Evolutionary conservation across 495 filamentous ascomycete genomes (phyloP).

Genomic region (Hypomontagnella submonticulosa): DNA sequence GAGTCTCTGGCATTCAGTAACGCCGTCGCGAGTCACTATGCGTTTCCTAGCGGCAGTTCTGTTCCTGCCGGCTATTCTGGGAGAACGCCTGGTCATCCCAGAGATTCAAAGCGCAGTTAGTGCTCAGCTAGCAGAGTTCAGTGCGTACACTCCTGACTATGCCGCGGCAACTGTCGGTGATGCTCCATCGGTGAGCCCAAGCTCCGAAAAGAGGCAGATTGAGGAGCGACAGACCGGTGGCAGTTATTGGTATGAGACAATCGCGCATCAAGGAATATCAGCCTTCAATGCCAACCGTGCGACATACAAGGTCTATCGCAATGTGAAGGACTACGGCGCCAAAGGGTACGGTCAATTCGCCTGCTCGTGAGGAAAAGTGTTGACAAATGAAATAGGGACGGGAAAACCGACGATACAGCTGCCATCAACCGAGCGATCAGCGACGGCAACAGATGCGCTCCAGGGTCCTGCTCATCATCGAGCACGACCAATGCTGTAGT

Average conservation of each 20-base stretch:
- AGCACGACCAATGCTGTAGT: slow-evolving; percentile 78
- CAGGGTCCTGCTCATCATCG: slow-evolving; percentile 75
- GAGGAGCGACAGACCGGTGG: slow-evolving; percentile 32
- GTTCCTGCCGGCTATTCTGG: slow-evolving; percentile 31
- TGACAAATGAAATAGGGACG: slow-evolving; percentile 58
- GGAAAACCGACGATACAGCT: slow-evolving; percentile 80
- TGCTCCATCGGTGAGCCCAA: slow-evolving; percentile 1
- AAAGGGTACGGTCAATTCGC: slow-evolving; percentile 48
- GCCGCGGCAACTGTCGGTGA: slow-evolving; percentile 19
- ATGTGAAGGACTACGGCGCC: slow-evolving; percentile 68
- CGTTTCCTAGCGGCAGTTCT: slow-evolving; percentile 25
- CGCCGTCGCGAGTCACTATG: slow-evolving; percentile 31
- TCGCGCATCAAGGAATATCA: slow-evolving; percentile 60
- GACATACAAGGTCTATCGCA: slow-evolving; percentile 65
- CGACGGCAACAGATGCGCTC: slow-evolving; percentile 78
- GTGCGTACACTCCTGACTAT: slow-evolving; percentile 26
- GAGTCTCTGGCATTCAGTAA: neutral
- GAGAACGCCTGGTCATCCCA: slow-evolving; percentile 38
- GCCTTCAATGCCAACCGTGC: slow-evolving; percentile 51
- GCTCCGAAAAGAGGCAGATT: slow-evolving; percentile 10
- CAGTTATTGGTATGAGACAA: slow-evolving; percentile 59
- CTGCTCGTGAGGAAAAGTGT: neutral
- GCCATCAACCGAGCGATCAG: slow-evolving; percentile 86
- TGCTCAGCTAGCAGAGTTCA: slow-evolving; percentile 39
- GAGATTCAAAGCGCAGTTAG: slow-evolving; percentile 38